Evolutionary conservation across 371 early-diverging fungal genomes (phyloP).

Genomic region (Zychaea mexicana): DNA sequence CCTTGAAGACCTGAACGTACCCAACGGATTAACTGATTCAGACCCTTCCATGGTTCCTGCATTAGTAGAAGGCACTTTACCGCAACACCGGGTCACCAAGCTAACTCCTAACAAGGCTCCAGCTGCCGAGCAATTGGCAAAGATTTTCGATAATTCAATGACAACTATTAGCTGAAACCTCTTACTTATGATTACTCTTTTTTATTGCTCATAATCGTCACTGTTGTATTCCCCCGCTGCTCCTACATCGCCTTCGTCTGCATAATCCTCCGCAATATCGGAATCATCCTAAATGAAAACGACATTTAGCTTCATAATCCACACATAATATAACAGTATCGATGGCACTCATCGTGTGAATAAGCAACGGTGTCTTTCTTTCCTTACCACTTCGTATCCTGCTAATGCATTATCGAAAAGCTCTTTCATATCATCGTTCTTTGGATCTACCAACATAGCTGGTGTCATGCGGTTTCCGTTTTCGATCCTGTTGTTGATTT

Average conservation of each 20-base stretch:
- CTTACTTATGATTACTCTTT: too few relatives aligned
- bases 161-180: conserved; percentile 74
- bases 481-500: conserved; percentile 6
- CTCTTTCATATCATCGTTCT: conserved; percentile 21
- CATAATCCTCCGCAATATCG: conserved; percentile 14
- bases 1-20: conserved; percentile 78
- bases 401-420: conserved; percentile 19
- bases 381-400: conserved; percentile 19
- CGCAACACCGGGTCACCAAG: conserved; percentile 90
- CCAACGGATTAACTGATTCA: conserved; percentile 85
- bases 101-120: conserved; percentile 76
- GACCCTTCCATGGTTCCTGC: conserved; percentile 59
- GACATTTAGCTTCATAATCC: too few relatives aligned
- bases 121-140: conserved; percentile 66
- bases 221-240: too few relatives aligned
- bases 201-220: too few relatives aligned
- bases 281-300: conserved; percentile 12
- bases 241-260: too few relatives aligned
- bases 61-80: conserved; percentile 84
- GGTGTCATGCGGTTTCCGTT: conserved; percentile 15
- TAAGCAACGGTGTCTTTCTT: neutral
- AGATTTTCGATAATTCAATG: conserved; percentile 71
- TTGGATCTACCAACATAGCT: conserved; percentile 12
- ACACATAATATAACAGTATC: too few relatives aligned
- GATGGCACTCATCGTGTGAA: too few relatives aligned